These are phyloP conservation scores for Passalora sequoiae DNA, from an alignment of 2,329 filamentous ascomycete species.

Conservation along the genomic window DNA sequence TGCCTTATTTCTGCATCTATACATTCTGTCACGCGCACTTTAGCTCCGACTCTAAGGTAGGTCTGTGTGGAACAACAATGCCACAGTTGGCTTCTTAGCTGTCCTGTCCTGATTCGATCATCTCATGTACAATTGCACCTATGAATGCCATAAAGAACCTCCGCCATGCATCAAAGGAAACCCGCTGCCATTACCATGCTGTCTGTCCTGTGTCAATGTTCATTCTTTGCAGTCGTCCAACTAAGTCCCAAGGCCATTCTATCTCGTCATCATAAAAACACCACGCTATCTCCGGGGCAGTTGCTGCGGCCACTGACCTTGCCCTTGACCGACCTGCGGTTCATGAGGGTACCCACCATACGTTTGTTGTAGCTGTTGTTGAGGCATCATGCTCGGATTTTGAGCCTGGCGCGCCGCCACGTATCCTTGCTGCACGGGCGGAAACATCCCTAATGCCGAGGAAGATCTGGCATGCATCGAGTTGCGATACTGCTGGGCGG, in stretches of 20 bases:
- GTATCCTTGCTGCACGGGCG: conserved; percentile 5
- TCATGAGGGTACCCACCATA: background rate
- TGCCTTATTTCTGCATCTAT: too few relatives aligned
- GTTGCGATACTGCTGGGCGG: conserved; percentile 15
- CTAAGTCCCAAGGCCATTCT: background rate
- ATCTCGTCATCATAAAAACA: too few relatives aligned
- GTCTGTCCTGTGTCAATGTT: too few relatives aligned
- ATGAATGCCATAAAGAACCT: too few relatives aligned
- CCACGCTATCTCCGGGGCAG: background rate
- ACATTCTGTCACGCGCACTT: too few relatives aligned
- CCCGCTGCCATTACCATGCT: too few relatives aligned
- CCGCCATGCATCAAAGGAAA: too few relatives aligned
- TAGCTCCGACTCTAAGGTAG: too few relatives aligned
- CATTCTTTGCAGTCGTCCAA: background rate
- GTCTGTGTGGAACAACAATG: too few relatives aligned
- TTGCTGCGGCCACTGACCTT: conserved; percentile 1
- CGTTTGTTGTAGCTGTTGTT: background rate
- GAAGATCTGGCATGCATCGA: conserved; percentile 5
- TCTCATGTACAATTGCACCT: too few relatives aligned
- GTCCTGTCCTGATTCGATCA: too few relatives aligned
- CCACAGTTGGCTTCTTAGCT: too few relatives aligned
- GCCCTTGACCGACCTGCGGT: background rate
- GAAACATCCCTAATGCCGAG: conserved; percentile 3
- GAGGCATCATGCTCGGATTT: background rate
- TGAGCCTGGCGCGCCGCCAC: conserved; percentile 3